phyloP scores from a whole-genome alignment of 225 moss, liverwort and hornwort genomes.

The Takakia lepidozioides region DNA sequence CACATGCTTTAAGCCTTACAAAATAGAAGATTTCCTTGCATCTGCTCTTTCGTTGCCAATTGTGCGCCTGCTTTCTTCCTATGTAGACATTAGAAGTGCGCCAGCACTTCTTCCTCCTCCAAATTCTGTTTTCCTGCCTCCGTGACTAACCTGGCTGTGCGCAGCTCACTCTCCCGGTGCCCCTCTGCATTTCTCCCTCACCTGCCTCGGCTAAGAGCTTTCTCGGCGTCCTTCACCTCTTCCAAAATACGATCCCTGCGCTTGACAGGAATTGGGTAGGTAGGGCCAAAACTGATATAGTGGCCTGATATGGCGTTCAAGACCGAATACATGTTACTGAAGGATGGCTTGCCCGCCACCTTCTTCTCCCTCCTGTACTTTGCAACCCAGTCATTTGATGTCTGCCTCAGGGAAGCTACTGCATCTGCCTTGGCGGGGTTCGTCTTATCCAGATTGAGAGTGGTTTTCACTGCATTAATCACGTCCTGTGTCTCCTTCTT shows the following conservation, averaged over 20 bases:
- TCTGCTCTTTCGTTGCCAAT: too few relatives aligned
- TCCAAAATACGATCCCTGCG: conserved; percentile 93
- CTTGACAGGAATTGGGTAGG: conserved; percentile 79
- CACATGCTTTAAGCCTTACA: too few relatives aligned
- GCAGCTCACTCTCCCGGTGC: too few relatives aligned
- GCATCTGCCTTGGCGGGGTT: conserved; percentile 78
- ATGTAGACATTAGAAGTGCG: too few relatives aligned
- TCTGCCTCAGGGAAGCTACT: conserved; percentile 66
- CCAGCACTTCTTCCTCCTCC: too few relatives aligned
- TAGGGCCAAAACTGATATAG: conserved; percentile 82
- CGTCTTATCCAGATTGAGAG: conserved; percentile 70
- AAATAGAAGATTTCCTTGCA: too few relatives aligned
- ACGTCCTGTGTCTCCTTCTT: conserved; percentile 77
- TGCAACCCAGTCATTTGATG: conserved; percentile 97
- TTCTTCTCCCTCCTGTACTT: conserved; percentile 82
- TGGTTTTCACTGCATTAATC: conserved; percentile 78
- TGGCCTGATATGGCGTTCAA: conserved; percentile 92
- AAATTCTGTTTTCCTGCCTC: too few relatives aligned
- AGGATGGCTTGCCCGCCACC: conserved; percentile 81
- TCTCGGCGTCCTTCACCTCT: conserved; percentile 81
- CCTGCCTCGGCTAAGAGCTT: conserved; percentile 76
- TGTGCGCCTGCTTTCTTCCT: too few relatives aligned
- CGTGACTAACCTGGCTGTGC: too few relatives aligned
- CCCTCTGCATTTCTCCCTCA: too few relatives aligned
- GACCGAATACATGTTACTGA: conserved; percentile 97